Conservation (phyloP, 1,284 basidiomycete species). For the Entoloma clypeatum region DNA sequence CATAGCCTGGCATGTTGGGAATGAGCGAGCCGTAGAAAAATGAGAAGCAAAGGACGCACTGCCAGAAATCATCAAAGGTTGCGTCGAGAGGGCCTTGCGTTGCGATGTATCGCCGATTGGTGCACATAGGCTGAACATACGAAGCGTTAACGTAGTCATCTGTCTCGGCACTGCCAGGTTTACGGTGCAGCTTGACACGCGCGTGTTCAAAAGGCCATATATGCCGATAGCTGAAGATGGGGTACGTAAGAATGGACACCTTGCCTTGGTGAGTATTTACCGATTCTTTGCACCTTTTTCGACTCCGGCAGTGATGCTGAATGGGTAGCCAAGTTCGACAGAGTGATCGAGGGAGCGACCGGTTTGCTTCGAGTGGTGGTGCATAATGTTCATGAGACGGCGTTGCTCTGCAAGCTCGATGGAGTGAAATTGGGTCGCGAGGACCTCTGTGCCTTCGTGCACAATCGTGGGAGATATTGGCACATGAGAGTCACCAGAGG, state of each 20-base stretch:
- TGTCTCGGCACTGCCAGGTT: constrained; percentile 26
- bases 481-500: constrained; percentile 23
- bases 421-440: constrained; percentile 89
- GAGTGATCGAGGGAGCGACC: constrained; percentile 19
- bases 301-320: constrained; percentile 92
- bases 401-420: constrained; percentile 90
- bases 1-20: constrained; percentile 46
- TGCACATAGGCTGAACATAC: constrained; percentile 82
- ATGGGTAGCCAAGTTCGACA: constrained; percentile 55
- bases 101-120: constrained; percentile 83
- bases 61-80: constrained; percentile 95
- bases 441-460: constrained; percentile 69
- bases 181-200: constrained; percentile 65
- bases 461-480: constrained; percentile 37
- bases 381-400: constrained; percentile 88
- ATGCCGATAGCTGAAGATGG: constrained; percentile 67
- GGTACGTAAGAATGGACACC: neutral
- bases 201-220: constrained; percentile 97
- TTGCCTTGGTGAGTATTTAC: constrained; percentile 38
- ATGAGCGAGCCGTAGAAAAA: constrained; percentile 6
- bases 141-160: constrained; percentile 96
- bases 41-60: constrained; percentile 52
- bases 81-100: constrained; percentile 93
- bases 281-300: constrained; percentile 94
- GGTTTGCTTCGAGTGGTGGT: constrained; percentile 74